These are phyloP conservation scores for Tricholoma terreum DNA, from an alignment of 768 basidiomycete genomes.

Conservation along the genomic window DNA sequence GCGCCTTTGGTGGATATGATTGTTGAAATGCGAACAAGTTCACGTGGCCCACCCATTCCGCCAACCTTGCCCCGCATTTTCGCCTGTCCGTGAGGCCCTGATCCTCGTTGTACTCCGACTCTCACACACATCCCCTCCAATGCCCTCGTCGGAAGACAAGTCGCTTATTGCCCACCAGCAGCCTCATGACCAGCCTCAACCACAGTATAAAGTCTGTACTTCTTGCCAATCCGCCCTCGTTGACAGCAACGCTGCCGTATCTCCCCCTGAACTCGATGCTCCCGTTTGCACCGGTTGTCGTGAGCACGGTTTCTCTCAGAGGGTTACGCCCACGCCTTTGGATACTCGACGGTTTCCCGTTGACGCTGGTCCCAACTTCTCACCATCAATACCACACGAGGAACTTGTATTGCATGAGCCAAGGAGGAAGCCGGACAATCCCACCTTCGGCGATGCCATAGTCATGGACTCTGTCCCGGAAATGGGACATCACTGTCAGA, in stretches of 20 bases:
- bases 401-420: conserved; percentile 24
- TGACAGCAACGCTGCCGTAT: conserved; percentile 28
- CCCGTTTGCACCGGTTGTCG: conserved; percentile 51
- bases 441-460: conserved; percentile 33
- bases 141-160: background rate
- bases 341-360: conserved; percentile 15
- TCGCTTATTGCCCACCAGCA: background rate
- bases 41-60: background rate
- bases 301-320: conserved; percentile 30
- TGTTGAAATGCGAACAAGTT: no score
- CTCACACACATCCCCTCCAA: background rate
- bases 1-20: no score
- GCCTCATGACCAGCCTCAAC: conserved; percentile 20
- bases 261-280: conserved; percentile 26
- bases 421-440: conserved; percentile 23
- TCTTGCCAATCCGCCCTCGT: conserved; percentile 41
- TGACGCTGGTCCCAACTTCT: conserved; percentile 27
- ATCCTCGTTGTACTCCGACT: conserved; percentile 12
- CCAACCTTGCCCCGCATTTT: background rate
- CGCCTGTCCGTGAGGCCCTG: background rate
- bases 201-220: conserved; percentile 43
- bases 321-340: conserved; percentile 14
- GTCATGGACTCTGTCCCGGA: conserved; percentile 25
- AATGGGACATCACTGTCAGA: conserved; percentile 14
- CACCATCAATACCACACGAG: conserved; percentile 22